Evolutionary conservation across 1,284 basidiomycete genomes (phyloP), one percentile per base, ranked within the genome.

Genomic region (Xanthoconium separans): DNA sequence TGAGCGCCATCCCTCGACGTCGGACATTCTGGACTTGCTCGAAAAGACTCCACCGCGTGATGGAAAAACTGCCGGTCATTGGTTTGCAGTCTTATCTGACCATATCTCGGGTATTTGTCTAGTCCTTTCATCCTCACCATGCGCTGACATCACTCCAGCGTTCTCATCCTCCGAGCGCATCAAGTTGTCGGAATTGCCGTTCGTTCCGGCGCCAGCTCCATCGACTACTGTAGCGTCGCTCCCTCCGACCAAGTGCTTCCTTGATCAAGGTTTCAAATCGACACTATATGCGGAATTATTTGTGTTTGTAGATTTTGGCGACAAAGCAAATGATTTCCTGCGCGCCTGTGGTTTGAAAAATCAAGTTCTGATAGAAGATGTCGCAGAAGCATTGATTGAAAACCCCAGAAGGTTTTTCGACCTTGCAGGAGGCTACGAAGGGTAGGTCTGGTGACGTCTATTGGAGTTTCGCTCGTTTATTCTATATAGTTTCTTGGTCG

Each of bases 41-140:
- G 27, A 53, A n/a, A 53, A 53, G 6, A 44, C n/a, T 7, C 49
- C 48, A 2, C 49, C 53, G 2, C 16, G 7, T 6, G 16, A 54
- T 7, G 15, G 30, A n/a, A 18, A 7, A 15, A 20, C 43, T 12
- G 53, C 53, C 2, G 0, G n/a, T 1, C 37, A 6, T 1, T 54
- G 53, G 48, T 54, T 54, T 3, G 49, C 36, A 45, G 2, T 45
- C 30, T 31, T 54, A 36, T 52, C 11, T 22, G 48, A 51, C 22
- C 34, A 45, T 10, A 34, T 41, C 2, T 11, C 30, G 6, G 34
- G 53, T 54, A 8, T 7, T 31, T 36, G 22, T 9, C 16, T 29
- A 5, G 6, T 16, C 4, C 3, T 37, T 18, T 24, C 15, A n/a
- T 31, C 39, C 8, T 12, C 31, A 33, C 12, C 11, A 20, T 18